phyloP scores from a whole-genome alignment of 495 filamentous ascomycete genomes.

The Penicillium pulvis region DNA sequence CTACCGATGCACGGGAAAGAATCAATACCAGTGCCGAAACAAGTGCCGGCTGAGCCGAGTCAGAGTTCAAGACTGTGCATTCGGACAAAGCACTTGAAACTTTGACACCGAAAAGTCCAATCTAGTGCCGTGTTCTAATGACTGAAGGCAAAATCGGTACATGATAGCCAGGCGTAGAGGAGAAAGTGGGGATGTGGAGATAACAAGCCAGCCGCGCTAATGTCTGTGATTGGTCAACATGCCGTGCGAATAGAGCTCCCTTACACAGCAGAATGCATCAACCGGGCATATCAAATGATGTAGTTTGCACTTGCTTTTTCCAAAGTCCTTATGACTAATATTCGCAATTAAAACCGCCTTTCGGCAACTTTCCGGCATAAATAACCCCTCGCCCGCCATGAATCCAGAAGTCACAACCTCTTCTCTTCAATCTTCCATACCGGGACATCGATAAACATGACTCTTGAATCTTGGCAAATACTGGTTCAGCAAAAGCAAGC shows the following conservation, averaged over 20 bases:
- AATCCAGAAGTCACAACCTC: background rate
- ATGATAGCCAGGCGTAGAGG: no score
- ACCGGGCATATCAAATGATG: background rate
- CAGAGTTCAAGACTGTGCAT: no score
- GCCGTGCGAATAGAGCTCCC: background rate
- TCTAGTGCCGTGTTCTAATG: no score
- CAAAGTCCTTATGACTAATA: background rate
- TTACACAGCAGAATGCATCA: background rate
- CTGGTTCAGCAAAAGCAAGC: conserved; percentile 37
- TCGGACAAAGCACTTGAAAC: no score
- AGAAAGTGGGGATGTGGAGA: background rate
- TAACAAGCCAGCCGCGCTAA: background rate
- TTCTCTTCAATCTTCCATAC: background rate
- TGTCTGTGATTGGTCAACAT: conserved; percentile 14
- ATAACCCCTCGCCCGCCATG: background rate
- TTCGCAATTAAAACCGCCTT: background rate
- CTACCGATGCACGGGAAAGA: no score
- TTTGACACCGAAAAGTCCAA: no score
- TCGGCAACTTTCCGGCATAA: background rate
- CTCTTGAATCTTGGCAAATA: conserved; percentile 21
- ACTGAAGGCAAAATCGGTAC: no score
- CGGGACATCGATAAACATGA: conserved; percentile 14
- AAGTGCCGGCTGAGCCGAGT: no score
- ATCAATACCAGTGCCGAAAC: no score
- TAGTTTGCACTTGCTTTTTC: background rate